These are phyloP conservation scores for Lagenaria siceraria DNA, from an alignment of 306 rosid species.

Conservation along the genomic window DNA sequence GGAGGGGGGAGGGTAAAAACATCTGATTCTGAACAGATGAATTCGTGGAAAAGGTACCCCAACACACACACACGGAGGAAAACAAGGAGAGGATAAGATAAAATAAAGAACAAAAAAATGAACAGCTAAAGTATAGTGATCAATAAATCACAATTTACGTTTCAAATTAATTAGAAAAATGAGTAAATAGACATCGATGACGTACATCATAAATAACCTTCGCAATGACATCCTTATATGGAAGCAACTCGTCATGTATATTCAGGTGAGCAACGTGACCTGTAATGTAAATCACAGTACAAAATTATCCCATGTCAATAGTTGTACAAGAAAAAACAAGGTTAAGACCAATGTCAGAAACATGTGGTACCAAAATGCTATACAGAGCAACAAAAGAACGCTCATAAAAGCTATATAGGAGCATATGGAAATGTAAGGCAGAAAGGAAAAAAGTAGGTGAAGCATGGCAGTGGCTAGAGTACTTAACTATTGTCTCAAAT, in stretches of 20 bases:
- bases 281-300: conserved; percentile 32
- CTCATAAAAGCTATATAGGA: not conserved
- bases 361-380: not conserved
- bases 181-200: conserved; percentile 8
- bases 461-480: conserved; percentile 22
- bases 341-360: not conserved
- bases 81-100: not conserved
- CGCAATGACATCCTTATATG: conserved; percentile 79
- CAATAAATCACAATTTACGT: not conserved
- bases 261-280: conserved; percentile 95
- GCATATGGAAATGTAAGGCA: not conserved
- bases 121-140: not conserved
- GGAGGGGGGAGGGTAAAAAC: not conserved
- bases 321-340: not conserved
- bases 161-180: not conserved
- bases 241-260: conserved; percentile 76
- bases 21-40: not conserved
- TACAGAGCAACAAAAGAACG: not conserved
- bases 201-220: conserved; percentile 86
- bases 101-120: not conserved
- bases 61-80: not conserved
- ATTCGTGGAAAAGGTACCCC: not conserved
- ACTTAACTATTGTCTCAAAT: conserved; percentile 90
- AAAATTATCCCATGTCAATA: not conserved
- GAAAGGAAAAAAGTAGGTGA: not conserved